Conservation (phyloP, 164 flowering plant species). For the Euptelea pleiosperma region DNA sequence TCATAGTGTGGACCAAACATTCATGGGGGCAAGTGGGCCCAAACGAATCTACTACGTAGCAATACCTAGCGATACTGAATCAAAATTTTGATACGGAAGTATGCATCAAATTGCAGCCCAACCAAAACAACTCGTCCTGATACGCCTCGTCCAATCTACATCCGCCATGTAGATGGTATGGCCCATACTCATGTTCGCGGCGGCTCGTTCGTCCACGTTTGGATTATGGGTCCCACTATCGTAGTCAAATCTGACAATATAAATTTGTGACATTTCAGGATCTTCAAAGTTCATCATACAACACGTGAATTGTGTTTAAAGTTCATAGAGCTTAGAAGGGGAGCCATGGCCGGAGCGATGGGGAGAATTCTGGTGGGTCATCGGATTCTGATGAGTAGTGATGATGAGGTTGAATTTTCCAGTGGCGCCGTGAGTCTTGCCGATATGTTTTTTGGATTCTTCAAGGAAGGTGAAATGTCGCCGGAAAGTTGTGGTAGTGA, state of each 20-base stretch:
- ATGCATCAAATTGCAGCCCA: no score
- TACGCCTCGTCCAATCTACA: background rate
- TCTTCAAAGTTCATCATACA: no score
- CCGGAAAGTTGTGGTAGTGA: constrained; percentile 10
- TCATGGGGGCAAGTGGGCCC: no score
- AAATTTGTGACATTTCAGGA: background rate
- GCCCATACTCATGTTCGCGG: constrained; percentile 27
- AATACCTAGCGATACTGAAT: no score
- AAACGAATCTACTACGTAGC: no score
- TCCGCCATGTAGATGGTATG: background rate
- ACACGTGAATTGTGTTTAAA: background rate
- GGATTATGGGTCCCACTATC: constrained; percentile 18
- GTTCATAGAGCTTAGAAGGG: background rate
- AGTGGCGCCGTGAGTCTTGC: constrained; percentile 27
- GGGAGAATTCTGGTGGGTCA: constrained; percentile 19
- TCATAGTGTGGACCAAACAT: no score
- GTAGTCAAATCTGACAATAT: background rate
- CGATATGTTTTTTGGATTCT: constrained; percentile 48
- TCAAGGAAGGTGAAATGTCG: constrained; percentile 24
- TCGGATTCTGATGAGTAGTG: constrained; percentile 20
- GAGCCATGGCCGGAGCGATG: constrained; percentile 20
- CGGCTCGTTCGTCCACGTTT: constrained; percentile 31
- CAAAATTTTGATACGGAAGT: no score
- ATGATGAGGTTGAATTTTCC: constrained; percentile 10
- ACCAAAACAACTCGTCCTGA: background rate